Evolutionary conservation across 169 alveolate species (phyloP), one percentile per base, ranked within the genome.

Genomic region (Eimeria falciformis): DNA sequence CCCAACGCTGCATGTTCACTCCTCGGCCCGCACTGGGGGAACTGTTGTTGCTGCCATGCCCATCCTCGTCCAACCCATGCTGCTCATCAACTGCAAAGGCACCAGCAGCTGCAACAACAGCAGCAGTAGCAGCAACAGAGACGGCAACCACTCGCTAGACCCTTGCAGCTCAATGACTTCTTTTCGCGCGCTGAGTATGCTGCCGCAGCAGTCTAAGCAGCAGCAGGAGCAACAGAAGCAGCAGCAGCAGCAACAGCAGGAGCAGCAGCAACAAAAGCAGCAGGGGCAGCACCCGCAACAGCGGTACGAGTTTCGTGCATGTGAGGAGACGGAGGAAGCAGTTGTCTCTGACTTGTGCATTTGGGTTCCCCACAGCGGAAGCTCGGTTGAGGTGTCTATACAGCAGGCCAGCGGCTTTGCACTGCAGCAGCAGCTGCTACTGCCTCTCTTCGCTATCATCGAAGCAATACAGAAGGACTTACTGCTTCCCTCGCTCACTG

Each of bases 391-490:
- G 68, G 86, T 77, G 86, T 77, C 86, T 25, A 47, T 77, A 23
- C 86, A 77, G 86, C 86, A 25, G 18, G 86, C 86, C 23, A 77
- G 69, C 86, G 45, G 69, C 86, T 77, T 77, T 23, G 69, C 69
- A 47, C 47, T 77, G 86, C 86, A 77, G 86, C 86, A 77, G 45
- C 69, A 77, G 68, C 86, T 77, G 47, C 68, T 77, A 47, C 68
- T 45, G 86, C 86, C 86, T 46, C 86, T 77, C 86, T 77, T 77
- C 25, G 68, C 86, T 47, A 65, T 77, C 33, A 68, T 77, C 12
- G 86, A 77, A 33, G 86, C 86, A 17, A 55, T 77, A 55, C 86
- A 77, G 69, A 47, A 47, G 2, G 86, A 77, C 68, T 23, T 77
- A 55, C 86, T 77, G 68, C 86, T 25, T 65, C 86, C 86, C 9